Evolutionary conservation across 306 rosid species (phyloP).

Genomic region (Castanospermum australe): DNA sequence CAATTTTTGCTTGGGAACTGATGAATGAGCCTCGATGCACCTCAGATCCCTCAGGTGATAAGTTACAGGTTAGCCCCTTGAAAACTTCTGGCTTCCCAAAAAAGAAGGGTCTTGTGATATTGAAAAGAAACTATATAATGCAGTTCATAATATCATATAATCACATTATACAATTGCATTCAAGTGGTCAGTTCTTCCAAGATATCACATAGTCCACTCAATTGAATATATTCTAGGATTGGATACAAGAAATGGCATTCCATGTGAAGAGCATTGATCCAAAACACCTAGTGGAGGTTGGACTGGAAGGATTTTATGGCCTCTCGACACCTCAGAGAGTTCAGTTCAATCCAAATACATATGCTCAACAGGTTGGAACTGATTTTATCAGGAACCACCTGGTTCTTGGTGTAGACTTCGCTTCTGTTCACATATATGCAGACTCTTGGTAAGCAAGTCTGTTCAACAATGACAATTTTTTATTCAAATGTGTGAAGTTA

Average conservation of each 20-base stretch:
- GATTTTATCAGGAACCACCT: conserved; percentile 87
- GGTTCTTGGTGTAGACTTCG: conserved; percentile 89
- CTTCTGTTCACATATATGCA: conserved; percentile 88
- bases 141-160: background rate
- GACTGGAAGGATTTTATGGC: conserved; percentile 93
- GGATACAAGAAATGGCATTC: conserved; percentile 97
- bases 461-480: background rate
- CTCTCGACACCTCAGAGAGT: conserved; percentile 77
- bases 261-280: conserved; percentile 85
- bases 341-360: conserved; percentile 87
- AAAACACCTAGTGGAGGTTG: conserved; percentile 85
- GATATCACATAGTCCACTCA: background rate
- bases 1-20: conserved; percentile 93
- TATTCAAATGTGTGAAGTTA: background rate
- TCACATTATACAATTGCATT: background rate
- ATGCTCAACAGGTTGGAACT: conserved; percentile 90
- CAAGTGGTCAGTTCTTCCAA: background rate
- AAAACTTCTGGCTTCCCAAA: conserved; percentile 5
- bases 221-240: conserved; percentile 45
- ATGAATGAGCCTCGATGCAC: conserved; percentile 95
- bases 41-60: conserved; percentile 79
- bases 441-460: conserved; percentile 83
- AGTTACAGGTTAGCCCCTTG: conserved; percentile 58
- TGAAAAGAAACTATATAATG: background rate
- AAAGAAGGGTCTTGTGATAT: background rate